phyloP scores from a whole-genome alignment of 2,329 filamentous ascomycete genomes.

The Aspergillus flavus region DNA sequence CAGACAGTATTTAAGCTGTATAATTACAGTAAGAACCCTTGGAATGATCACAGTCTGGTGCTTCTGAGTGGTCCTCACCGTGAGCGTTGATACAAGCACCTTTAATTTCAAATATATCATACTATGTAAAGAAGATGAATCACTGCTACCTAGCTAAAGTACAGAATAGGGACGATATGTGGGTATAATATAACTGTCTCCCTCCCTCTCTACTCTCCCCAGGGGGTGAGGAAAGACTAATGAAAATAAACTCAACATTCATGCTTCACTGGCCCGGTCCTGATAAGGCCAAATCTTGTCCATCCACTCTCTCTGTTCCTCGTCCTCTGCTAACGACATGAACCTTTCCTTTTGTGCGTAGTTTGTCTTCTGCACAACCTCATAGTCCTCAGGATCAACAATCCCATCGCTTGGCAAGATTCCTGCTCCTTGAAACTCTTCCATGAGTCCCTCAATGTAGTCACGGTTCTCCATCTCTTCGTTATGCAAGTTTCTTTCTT shows the following conservation, averaged over 20 bases:
- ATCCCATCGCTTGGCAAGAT: background rate
- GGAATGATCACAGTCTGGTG: too few species aligned
- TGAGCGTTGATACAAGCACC: too few species aligned
- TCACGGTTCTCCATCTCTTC: constrained; percentile 1
- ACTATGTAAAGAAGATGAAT: too few species aligned
- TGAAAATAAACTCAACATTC: background rate
- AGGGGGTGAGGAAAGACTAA: background rate
- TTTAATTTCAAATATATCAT: too few species aligned
- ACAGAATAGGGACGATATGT: too few species aligned
- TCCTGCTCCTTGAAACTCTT: background rate
- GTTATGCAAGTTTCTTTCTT: background rate
- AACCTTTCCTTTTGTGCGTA: background rate
- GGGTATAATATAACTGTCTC: too few species aligned
- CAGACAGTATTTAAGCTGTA: too few species aligned
- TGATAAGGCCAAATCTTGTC: constrained; percentile 14
- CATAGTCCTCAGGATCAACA: constrained; percentile 3
- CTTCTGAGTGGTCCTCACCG: too few species aligned
- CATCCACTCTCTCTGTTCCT: constrained; percentile 6
- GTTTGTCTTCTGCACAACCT: background rate
- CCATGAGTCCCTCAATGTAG: background rate
- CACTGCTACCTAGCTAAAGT: too few species aligned
- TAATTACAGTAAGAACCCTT: too few species aligned
- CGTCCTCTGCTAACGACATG: constrained; percentile 4
- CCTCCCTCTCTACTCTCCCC: too few species aligned
- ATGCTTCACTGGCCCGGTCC: background rate